A percentile compares a stretch with the other conserved stretches of the same genome.
These are phyloP conservation scores for Taxillus chinensis DNA, from an alignment of 164 flowering plant genomes.

Conservation along the genomic window DNA sequence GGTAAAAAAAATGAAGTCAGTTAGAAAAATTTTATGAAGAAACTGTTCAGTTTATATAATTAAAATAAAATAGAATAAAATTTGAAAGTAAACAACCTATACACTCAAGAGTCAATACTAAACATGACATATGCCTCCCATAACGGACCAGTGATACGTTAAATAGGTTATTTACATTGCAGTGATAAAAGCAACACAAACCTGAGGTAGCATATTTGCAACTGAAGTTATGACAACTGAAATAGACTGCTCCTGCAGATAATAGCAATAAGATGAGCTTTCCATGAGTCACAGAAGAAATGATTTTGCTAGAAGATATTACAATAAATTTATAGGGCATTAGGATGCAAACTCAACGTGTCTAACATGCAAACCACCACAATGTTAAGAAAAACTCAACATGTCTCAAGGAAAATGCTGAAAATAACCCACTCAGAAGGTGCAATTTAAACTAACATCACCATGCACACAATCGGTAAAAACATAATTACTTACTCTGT, in stretches of 20 bases:
- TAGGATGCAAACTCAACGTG: no score
- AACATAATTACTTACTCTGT: conserved; percentile 38
- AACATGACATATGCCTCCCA: no score
- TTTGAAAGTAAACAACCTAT: no score
- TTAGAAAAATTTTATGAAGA: no score
- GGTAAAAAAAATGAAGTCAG: no score
- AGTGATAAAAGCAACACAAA: conserved; percentile 23
- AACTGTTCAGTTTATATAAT: no score
- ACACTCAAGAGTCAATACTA: no score
- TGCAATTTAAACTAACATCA: neutral
- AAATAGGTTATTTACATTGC: no score
- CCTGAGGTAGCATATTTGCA: conserved; percentile 91
- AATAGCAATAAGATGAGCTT: neutral
- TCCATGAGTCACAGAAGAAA: neutral
- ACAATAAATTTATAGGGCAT: no score
- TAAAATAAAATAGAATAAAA: no score
- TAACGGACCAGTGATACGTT: no score
- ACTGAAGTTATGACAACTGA: conserved; percentile 77
- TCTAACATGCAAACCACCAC: neutral
- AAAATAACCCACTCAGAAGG: neutral
- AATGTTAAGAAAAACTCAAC: neutral
- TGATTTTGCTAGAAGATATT: neutral
- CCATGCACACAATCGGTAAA: neutral
- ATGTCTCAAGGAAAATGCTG: neutral
- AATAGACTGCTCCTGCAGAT: conserved; percentile 79